Percentiles rank a stretch among this genome's conserved stretches.
Evolutionary conservation across 148 eudicot genomes (phyloP).

Genomic region (Drosera capensis): DNA sequence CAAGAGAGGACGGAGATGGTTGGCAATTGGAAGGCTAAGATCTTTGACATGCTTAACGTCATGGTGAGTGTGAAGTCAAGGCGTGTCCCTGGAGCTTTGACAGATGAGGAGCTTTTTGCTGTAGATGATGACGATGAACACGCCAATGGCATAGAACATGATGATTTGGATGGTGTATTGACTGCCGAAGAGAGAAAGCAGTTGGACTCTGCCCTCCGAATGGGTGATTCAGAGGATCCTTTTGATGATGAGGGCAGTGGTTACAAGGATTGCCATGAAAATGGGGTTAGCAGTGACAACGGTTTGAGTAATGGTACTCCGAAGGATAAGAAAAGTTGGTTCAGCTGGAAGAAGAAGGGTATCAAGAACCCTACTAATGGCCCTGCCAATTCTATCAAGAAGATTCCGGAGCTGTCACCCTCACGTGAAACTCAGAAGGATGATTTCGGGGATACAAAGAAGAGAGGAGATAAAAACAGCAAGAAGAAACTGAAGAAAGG

Average conservation of each 20-base stretch:
- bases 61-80: constrained; percentile 80
- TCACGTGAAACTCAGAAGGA: constrained; percentile 25
- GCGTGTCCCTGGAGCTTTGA: constrained; percentile 86
- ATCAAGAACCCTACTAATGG: constrained; percentile 25
- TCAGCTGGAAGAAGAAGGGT: constrained; percentile 76
- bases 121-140: constrained; percentile 7
- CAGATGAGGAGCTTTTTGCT: constrained; percentile 62
- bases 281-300: constrained; percentile 40
- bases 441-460: constrained; percentile 21
- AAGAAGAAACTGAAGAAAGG: constrained; percentile 31
- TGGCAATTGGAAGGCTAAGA: constrained; percentile 80
- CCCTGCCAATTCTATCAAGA: constrained; percentile 8
- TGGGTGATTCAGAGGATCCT: constrained; percentile 33
- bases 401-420: neutral
- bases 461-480: constrained; percentile 35
- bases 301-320: constrained; percentile 31
- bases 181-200: constrained; percentile 74
- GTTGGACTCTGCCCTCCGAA: constrained; percentile 67
- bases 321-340: constrained; percentile 78
- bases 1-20: constrained; percentile 71
- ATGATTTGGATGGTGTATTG: constrained; percentile 49
- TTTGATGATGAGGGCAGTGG: constrained; percentile 25
- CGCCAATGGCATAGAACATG: constrained; percentile 40
- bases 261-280: constrained; percentile 51
- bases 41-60: constrained; percentile 88